phyloP scores from a whole-genome alignment of 306 rosid genomes.

The Prunus mira region DNA sequence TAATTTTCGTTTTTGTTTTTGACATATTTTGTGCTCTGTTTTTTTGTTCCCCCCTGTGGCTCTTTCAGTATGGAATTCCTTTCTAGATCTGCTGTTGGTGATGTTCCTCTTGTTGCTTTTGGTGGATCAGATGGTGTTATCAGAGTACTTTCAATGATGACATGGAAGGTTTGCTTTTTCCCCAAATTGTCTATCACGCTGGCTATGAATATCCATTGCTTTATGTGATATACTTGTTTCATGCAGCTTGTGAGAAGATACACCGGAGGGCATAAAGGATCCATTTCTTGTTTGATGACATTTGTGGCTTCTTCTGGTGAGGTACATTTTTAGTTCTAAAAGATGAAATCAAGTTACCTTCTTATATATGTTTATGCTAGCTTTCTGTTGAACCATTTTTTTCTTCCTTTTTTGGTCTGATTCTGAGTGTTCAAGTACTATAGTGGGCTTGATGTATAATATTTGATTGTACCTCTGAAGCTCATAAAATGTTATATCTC shows the following conservation, averaged over 20 bases:
- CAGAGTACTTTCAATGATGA: slow-evolving; percentile 96
- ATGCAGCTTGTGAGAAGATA: slow-evolving; percentile 88
- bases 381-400: slow-evolving; percentile 2
- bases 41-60: slow-evolving; percentile 23
- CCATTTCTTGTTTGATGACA: slow-evolving; percentile 92
- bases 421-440: slow-evolving; percentile 13
- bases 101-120: slow-evolving; percentile 97
- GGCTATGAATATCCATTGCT: slow-evolving; percentile 12
- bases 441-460: neutral
- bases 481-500: neutral
- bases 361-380: slow-evolving; percentile 9
- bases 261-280: slow-evolving; percentile 96
- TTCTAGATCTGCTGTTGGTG: slow-evolving; percentile 73
- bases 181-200: slow-evolving; percentile 24
- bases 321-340: slow-evolving; percentile 47
- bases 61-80: slow-evolving; percentile 96
- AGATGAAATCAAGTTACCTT: slow-evolving; percentile 25
- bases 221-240: slow-evolving; percentile 35
- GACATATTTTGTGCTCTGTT: neutral
- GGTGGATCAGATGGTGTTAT: slow-evolving; percentile 98
- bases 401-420: neutral
- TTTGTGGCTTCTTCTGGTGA: slow-evolving; percentile 96
- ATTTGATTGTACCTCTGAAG: neutral
- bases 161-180: slow-evolving; percentile 82
- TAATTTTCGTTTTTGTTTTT: neutral